phyloP scores from a whole-genome alignment of 2,329 filamentous ascomycete genomes.

The Fusarium sp. region DNA sequence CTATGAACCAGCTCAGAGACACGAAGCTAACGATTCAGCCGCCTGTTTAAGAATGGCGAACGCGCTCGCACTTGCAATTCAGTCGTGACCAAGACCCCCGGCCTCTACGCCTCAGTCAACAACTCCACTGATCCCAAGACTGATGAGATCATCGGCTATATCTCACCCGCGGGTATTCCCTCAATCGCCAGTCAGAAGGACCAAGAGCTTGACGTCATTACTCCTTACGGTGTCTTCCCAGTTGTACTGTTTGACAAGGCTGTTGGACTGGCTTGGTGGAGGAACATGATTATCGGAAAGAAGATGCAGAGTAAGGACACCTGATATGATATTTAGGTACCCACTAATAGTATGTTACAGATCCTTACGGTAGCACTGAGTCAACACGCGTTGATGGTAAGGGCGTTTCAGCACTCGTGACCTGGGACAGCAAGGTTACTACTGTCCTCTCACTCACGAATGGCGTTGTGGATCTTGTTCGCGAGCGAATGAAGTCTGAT shows the following conservation, averaged over 20 bases:
- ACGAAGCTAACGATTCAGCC: conserved; percentile 27
- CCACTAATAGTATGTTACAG: conserved; percentile 26
- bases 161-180: conserved; percentile 56
- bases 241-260: conserved; percentile 53
- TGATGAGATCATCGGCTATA: conserved; percentile 54
- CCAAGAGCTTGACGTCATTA: conserved; percentile 56
- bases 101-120: conserved; percentile 57
- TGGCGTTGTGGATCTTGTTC: conserved; percentile 53
- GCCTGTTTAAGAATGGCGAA: conserved; percentile 55
- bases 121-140: conserved; percentile 54
- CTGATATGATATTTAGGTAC: neutral
- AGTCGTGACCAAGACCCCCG: conserved; percentile 51
- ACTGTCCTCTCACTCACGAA: conserved; percentile 55
- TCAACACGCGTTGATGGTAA: conserved; percentile 54
- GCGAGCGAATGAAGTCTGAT: conserved; percentile 53
- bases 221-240: conserved; percentile 55
- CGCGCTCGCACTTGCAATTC: conserved; percentile 57
- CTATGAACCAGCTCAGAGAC: accelerated
- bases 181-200: conserved; percentile 55
- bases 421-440: conserved; percentile 59
- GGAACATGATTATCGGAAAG: conserved; percentile 55
- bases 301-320: conserved; percentile 56
- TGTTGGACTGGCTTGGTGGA: conserved; percentile 57
- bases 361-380: conserved; percentile 57
- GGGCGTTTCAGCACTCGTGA: conserved; percentile 54